Percentiles rank a stretch among this genome's conserved stretches.
phyloP scores from a whole-genome alignment of 257 asterid species.

The Jacaranda mimosifolia region DNA sequence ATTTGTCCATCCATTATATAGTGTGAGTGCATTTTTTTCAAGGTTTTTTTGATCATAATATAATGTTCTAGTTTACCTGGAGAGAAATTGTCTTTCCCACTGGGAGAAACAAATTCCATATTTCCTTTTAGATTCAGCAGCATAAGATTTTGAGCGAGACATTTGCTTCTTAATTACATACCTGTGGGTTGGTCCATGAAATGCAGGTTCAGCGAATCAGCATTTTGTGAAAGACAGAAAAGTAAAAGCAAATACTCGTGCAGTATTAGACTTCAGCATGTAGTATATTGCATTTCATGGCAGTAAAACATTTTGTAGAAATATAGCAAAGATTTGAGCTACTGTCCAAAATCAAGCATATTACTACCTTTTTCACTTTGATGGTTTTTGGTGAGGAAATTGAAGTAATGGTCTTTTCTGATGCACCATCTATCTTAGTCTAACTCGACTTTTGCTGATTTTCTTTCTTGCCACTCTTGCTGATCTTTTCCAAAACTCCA shows the following conservation, averaged over 20 bases:
- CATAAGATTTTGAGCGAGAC: neutral
- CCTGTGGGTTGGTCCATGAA: neutral
- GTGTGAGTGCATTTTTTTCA: neutral
- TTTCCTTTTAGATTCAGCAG: conserved; percentile 18
- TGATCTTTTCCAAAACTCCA: conserved; percentile 13
- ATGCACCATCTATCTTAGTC: conserved; percentile 24
- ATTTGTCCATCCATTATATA: conserved; percentile 5
- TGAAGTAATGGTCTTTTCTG: conserved; percentile 28
- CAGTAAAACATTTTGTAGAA: neutral
- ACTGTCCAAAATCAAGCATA: conserved; percentile 12
- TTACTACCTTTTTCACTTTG: conserved; percentile 14
- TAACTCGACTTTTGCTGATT: conserved; percentile 20
- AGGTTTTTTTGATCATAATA: neutral
- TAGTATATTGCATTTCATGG: neutral
- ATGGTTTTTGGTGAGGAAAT: conserved; percentile 25
- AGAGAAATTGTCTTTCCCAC: neutral
- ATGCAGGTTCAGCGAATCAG: neutral
- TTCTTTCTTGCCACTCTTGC: conserved; percentile 22
- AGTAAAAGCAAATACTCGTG: neutral
- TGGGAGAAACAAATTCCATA: neutral
- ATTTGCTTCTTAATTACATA: neutral
- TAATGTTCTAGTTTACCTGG: conserved; percentile 8
- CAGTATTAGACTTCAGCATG: conserved; percentile 12
- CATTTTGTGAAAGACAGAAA: neutral
- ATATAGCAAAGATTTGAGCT: neutral